Evolutionary conservation across 768 basidiomycete species (phyloP), one percentile per base, ranked within the genome.

Genomic region (Lentinula guzmanii): DNA sequence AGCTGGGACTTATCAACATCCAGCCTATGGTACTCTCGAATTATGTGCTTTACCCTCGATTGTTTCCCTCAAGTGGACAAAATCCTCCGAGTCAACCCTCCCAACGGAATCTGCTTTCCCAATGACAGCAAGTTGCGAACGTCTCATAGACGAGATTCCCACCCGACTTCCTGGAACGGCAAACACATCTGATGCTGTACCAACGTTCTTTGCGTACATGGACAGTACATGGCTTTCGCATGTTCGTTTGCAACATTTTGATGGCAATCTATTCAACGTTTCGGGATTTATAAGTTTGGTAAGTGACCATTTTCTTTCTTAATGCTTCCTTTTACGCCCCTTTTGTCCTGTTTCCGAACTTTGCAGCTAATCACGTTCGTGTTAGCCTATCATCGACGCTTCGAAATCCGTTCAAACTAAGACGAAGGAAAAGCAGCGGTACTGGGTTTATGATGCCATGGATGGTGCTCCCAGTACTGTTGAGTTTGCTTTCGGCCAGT

Each of bases 211-310:
- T 9, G 62, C 62, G 18, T 43, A 60, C 18, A 61, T 51, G 46
- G 54, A 69, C 43, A 66, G 56, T 16, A 56, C 61, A 18, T 66
- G 57, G 61, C 11, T 37, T 18, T 60, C 64, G 3, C 66, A 71
- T 52, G 13, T 67, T 6, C 62, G 58, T 10, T 58, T 70, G 48
- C 53, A 63, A 42, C 70, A 71, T 42, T 65, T 65, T 45, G 61
- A 66, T 41, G 65, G 62, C 7, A 63, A 68, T 45, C 43, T 62
- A 16, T 71, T 66, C 63, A 69, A 70, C 31, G 53, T 68, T 15
- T 55, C 61, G 7, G 37, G 61, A 8, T 46, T 69, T 7, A 24
- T 52, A 4, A 66, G 67, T 46, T 54, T 51, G 35, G 69, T 69
- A 34, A 63, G 67, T 64, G 28, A 11, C 33, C n/a, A 16, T 54